Conservation (phyloP, 108 stramenopile species). For the Fragilaria radians region DNA sequence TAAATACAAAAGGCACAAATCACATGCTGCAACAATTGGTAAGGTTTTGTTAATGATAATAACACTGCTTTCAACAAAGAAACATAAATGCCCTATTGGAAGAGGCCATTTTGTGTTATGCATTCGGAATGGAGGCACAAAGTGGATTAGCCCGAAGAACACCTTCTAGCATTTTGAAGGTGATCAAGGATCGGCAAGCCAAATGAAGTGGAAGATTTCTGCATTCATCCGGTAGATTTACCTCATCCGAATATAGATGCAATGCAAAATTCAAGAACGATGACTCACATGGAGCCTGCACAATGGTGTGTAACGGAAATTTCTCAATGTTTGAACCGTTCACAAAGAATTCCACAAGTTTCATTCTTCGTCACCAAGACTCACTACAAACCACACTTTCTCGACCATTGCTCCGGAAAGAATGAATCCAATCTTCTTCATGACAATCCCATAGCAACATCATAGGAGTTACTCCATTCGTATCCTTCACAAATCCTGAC, state of each 20-base stretch:
- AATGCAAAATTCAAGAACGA: neutral
- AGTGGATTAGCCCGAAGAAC: neutral
- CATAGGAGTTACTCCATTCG: conserved; percentile 13
- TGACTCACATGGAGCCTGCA: neutral
- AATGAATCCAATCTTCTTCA: conserved; percentile 3
- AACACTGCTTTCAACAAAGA: too few species aligned
- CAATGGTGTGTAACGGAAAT: conserved; percentile 2
- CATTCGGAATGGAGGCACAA: neutral
- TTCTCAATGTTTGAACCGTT: neutral
- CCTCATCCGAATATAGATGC: neutral
- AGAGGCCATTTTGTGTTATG: too few species aligned
- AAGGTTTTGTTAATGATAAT: too few species aligned
- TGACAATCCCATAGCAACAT: conserved; percentile 25
- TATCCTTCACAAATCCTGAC: conserved; percentile 8
- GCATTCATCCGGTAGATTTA: neutral
- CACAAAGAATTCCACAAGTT: conserved; percentile 3
- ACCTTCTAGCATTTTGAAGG: neutral
- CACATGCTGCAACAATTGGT: too few species aligned
- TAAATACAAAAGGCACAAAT: too few species aligned
- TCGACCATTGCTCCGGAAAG: conserved; percentile 3
- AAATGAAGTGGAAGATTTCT: neutral
- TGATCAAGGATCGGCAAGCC: neutral
- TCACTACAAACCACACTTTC: neutral
- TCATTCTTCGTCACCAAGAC: conserved; percentile 19
- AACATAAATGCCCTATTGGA: too few species aligned